These are phyloP conservation scores for Corymbia citriodora DNA, from an alignment of 441 rosid species.

Conservation along the genomic window DNA sequence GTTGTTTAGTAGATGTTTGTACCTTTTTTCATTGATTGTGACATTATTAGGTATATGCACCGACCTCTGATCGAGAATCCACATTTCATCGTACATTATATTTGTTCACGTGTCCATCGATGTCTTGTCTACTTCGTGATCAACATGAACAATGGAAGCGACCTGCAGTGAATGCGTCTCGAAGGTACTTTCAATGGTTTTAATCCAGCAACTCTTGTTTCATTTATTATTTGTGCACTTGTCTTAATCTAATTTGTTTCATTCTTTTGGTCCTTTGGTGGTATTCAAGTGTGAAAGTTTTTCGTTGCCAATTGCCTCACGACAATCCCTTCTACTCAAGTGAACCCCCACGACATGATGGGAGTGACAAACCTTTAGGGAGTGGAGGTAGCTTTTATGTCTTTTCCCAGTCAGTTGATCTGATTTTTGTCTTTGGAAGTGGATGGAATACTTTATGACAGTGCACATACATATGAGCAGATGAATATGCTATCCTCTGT, in stretches of 20 bases:
- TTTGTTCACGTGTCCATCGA: slow-evolving; percentile 73
- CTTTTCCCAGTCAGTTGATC: neutral
- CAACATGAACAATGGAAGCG: slow-evolving; percentile 93
- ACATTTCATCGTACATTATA: slow-evolving; percentile 74
- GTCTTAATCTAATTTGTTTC: neutral
- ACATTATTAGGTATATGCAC: slow-evolving; percentile 31
- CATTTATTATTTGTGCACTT: neutral
- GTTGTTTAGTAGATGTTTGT: neutral
- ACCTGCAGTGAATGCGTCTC: slow-evolving; percentile 33
- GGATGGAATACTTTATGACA: neutral
- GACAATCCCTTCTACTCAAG: slow-evolving; percentile 67
- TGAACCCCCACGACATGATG: slow-evolving; percentile 53
- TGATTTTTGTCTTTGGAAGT: neutral
- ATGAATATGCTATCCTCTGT: neutral
- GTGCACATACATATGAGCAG: neutral
- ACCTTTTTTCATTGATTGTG: neutral
- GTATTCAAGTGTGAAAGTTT: slow-evolving; percentile 66
- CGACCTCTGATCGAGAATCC: slow-evolving; percentile 50
- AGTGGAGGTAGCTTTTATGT: slow-evolving; percentile 51
- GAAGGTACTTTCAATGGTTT: slow-evolving; percentile 40
- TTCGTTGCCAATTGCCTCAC: slow-evolving; percentile 72
- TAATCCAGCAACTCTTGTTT: neutral
- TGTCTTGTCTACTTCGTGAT: slow-evolving; percentile 83
- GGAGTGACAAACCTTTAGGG: slow-evolving; percentile 44
- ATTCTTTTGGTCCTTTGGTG: slow-evolving; percentile 6